Base-by-base conservation (phyloP, 306 rosid species). In the Begonia fuchsioides region DNA sequence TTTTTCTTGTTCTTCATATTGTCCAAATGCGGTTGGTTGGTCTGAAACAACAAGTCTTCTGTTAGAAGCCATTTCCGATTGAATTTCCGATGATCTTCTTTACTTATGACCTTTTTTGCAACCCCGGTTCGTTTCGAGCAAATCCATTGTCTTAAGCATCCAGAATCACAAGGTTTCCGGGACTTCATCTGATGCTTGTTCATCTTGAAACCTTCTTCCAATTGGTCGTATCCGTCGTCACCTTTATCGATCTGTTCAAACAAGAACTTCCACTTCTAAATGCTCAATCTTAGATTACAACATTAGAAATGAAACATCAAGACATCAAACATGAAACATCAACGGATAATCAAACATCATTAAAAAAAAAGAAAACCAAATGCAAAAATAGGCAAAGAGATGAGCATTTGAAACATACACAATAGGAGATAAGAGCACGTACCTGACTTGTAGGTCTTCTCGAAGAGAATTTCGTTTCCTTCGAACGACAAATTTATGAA, bases 61-160 rank as follows among this genome's bases (percentile, higher is more conserved):
- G 75, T 32, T 19, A 47, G 57, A 1, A 48, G 58, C 74, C 68
- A 63, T 46, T 63, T 69, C 45, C 46, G 32, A 50, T 57, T 44
- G 14, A 62, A 44, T 13, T 38, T 62, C 41, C 60, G 67, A 39
- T 48, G 56, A 16, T 56, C 47, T 17, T 39, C 65, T 48, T 60
- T 72, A 43, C 49, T 57, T 38, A 14, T 58, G 51, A 74, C 49
- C 66, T 72, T 73, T 58, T 73, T 68, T 15, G 59, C 71, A 44
- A 65, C 56, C 11, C 67, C 65, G 14, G 72, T 72, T 65, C 83
- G 49, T 60, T 77, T 77, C 45, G 76, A 77, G 66, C 74, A 63
- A 2, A 50, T 79, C 83, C 83, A 77, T 4, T 44, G 64, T 51
- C 67, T 55, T 43, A 77, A 53, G 50, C 53, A 51, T 53, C 73